Percentiles rank a stretch among this genome's conserved stretches.
Conservation (phyloP, 345 rosid species). For the Brassica napus region DNA sequence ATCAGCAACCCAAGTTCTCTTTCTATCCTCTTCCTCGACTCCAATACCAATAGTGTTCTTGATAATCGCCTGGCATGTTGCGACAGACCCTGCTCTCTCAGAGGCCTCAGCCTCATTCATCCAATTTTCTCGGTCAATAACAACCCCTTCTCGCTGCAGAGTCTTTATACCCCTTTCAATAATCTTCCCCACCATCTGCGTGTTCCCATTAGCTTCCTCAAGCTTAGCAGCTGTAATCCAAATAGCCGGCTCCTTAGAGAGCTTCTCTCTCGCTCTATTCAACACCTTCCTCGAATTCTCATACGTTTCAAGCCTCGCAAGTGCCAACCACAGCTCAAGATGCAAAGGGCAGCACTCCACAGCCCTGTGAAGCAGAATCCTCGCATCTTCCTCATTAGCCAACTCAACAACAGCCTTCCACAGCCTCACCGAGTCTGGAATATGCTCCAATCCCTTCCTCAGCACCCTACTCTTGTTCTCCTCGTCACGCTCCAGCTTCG, state of each 20-base stretch:
- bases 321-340: slow-evolving; percentile 85
- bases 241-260: slow-evolving; percentile 84
- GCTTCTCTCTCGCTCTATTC: slow-evolving; percentile 68
- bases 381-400: slow-evolving; percentile 74
- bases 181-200: slow-evolving; percentile 72
- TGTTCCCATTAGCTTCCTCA: slow-evolving; percentile 92
- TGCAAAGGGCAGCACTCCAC: slow-evolving; percentile 94
- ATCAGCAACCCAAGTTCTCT: slow-evolving; percentile 98
- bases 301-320: slow-evolving; percentile 83
- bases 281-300: slow-evolving; percentile 74
- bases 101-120: slow-evolving; percentile 95
- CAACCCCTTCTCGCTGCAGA: slow-evolving; percentile 82
- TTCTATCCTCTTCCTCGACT: slow-evolving; percentile 95
- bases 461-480: slow-evolving; percentile 75
- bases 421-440: slow-evolving; percentile 84
- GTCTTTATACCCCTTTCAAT: slow-evolving; percentile 91
- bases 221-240: slow-evolving; percentile 96
- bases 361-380: slow-evolving; percentile 78
- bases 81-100: slow-evolving; percentile 80
- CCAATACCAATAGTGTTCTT: slow-evolving; percentile 78
- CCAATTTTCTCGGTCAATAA: slow-evolving; percentile 86
- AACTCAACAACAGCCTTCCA: slow-evolving; percentile 92
- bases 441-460: slow-evolving; percentile 81
- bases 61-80: slow-evolving; percentile 83
- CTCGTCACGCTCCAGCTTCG: slow-evolving; percentile 78